phyloP scores from a whole-genome alignment of 345 rosid genomes.

The Moricandia moricandioides region DNA sequence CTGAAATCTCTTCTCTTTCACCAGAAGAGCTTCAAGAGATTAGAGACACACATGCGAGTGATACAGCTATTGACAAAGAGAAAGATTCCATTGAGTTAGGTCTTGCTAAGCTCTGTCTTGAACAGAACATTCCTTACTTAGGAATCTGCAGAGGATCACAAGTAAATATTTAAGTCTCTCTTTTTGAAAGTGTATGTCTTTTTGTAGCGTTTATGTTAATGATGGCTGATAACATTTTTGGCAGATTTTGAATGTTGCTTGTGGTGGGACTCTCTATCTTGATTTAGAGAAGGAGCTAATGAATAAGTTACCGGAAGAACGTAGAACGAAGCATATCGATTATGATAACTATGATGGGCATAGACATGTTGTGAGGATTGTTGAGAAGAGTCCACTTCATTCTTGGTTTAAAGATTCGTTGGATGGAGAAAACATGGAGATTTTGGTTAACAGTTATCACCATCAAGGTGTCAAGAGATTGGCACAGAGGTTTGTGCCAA shows the following conservation, averaged over 20 bases:
- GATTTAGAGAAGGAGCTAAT: slow-evolving; percentile 67
- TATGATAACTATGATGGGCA: slow-evolving; percentile 64
- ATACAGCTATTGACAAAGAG: slow-evolving; percentile 74
- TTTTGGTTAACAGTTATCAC: slow-evolving; percentile 66
- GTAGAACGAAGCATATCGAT: slow-evolving; percentile 42
- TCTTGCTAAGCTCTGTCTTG: no score
- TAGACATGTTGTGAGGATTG: slow-evolving; percentile 50
- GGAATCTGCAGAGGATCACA: slow-evolving; percentile 87
- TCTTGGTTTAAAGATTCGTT: slow-evolving; percentile 62
- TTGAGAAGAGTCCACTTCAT: slow-evolving; percentile 53
- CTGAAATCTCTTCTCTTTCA: slow-evolving; percentile 57
- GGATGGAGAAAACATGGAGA: slow-evolving; percentile 48
- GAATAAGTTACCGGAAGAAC: slow-evolving; percentile 30
- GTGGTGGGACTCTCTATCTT: slow-evolving; percentile 76
- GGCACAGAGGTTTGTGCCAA: slow-evolving; percentile 23
- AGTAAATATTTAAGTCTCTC: slow-evolving; percentile 18
- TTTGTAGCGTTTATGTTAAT: not conserved
- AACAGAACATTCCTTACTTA: slow-evolving; percentile 52
- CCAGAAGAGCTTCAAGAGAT: slow-evolving; percentile 73
- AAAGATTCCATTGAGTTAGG: no score
- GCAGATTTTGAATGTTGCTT: slow-evolving; percentile 70
- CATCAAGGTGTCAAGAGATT: slow-evolving; percentile 66
- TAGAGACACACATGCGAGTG: slow-evolving; percentile 63
- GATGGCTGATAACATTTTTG: not conserved
- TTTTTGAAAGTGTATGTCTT: slow-evolving; percentile 1